Base-by-base conservation (phyloP, 2,329 filamentous ascomycete species). In the Cladophialophora psammophila region DNA sequence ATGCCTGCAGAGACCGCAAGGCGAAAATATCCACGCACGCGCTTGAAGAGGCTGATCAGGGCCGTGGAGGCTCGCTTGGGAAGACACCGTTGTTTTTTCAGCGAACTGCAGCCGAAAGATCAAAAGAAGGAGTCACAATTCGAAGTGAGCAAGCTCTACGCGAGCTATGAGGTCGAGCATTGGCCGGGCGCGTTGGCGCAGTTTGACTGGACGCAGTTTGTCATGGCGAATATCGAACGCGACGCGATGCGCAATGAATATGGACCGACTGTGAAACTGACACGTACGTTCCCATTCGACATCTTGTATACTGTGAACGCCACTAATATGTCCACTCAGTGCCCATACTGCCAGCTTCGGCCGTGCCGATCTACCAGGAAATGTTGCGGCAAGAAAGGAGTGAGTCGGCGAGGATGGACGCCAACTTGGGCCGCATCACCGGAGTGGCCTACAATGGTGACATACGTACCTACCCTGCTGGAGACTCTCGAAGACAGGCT, bases 151-250 rank as follows among this genome's bases (percentile, higher is more conserved):
- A 53, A 56, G 6, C 54, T 70, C 6, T 70, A 68, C 26, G 68
- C 66, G 2, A 54, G 59, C 12, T 55, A 70, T 50, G 63, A 70
- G 31, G 66, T 70, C 53, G 60, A 68, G 40, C 66, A 70, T 42
- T 70, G 68, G 68, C 66, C 60, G 5, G 60, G 60, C 18, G 66
- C 66, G 8, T 20, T 53, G 18, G 55, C 36, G 40, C 66, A 70
- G 32, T 35, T 66, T 20, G 35, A 66, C 15, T 70, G 68, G 68
- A 68, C 66, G 10, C 52, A 55, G 6, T 70, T 68, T 40, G 60
- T 70, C 12, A 53, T 69, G 15, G 68, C 64, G 9, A 70, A 68
- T 18, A 58, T 70, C 7, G 63, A 66, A 35, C 60, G 63, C 45
- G 67, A 69, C 20, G 53, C 59, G 8, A n/a, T 61, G 35, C 34